These are phyloP conservation scores for Solanum tarapatanum DNA, from an alignment of 257 asterid genomes.

Conservation along the genomic window DNA sequence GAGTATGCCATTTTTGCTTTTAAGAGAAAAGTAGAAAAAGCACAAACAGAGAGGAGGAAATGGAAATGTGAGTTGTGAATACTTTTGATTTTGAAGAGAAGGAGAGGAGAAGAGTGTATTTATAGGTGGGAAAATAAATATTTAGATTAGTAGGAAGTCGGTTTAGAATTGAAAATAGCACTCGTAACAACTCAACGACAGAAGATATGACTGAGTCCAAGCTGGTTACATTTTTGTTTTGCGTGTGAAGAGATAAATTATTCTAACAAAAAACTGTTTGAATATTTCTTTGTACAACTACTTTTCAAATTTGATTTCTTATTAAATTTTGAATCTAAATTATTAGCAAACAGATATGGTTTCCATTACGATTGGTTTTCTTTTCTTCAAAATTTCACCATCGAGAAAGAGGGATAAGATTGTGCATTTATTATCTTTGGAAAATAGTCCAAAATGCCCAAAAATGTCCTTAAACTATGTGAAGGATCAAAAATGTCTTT, in stretches of 20 bases:
- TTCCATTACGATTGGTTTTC: constrained; percentile 8
- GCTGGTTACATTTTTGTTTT: background rate
- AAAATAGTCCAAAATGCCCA: no score
- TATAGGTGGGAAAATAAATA: background rate
- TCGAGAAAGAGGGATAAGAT: background rate
- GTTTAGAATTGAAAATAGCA: background rate
- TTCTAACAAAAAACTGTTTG: background rate
- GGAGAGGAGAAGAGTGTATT: background rate
- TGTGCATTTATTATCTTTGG: no score
- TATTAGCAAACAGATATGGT: background rate
- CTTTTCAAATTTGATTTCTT: background rate
- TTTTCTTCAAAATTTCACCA: background rate
- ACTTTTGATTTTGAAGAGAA: background rate
- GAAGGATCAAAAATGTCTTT: no score
- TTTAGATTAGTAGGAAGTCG: background rate
- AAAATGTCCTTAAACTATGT: no score
- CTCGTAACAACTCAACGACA: background rate
- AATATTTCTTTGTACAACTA: background rate
- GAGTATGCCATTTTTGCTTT: constrained; percentile 17
- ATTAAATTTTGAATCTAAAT: background rate
- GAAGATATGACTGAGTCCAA: background rate
- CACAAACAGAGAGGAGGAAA: background rate
- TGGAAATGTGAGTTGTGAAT: background rate
- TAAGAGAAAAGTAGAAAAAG: background rate
- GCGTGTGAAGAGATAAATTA: background rate